phyloP scores from a whole-genome alignment of 73 alveolate species.

The Breviolum minutum region DNA sequence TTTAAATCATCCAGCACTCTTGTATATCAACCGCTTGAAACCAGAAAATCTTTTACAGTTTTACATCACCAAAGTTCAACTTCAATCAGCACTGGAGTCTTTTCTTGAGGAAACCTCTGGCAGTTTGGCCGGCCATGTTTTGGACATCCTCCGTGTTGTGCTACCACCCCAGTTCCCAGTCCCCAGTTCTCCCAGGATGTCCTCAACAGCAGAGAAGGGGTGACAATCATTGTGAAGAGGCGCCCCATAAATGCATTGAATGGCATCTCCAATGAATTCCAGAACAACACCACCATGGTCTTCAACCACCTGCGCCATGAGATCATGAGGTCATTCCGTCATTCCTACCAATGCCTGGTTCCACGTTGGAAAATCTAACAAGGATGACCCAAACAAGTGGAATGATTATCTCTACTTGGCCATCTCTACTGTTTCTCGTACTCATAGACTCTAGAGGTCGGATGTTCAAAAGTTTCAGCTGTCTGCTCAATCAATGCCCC shows the following conservation, averaged over 20 bases:
- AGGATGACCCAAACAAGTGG: not conserved
- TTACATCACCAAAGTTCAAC: not conserved
- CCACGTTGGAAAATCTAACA: not conserved
- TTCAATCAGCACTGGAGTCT: not conserved
- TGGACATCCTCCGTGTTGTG: not conserved
- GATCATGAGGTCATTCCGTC: not conserved
- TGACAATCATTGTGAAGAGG: slow-evolving; percentile 71
- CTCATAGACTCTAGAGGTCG: too few species aligned
- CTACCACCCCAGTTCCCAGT: not conserved
- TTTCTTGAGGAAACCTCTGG: not conserved
- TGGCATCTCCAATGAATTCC: slow-evolving; percentile 95
- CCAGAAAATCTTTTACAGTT: not conserved
- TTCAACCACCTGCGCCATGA: slow-evolving; percentile 53
- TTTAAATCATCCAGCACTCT: too few species aligned
- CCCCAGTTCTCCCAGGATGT: too few species aligned
- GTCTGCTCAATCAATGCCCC: too few species aligned
- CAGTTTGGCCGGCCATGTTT: not conserved
- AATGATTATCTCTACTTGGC: not conserved
- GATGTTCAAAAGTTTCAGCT: too few species aligned
- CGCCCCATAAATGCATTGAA: slow-evolving; percentile 89
- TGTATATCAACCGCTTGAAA: too few species aligned
- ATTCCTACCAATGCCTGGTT: not conserved
- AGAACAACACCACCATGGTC: slow-evolving; percentile 95
- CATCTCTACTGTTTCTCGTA: not conserved
- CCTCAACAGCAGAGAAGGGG: slow-evolving; percentile 80